Evolutionary conservation across 306 rosid species (phyloP).

Genomic region (Pueraria montana): DNA sequence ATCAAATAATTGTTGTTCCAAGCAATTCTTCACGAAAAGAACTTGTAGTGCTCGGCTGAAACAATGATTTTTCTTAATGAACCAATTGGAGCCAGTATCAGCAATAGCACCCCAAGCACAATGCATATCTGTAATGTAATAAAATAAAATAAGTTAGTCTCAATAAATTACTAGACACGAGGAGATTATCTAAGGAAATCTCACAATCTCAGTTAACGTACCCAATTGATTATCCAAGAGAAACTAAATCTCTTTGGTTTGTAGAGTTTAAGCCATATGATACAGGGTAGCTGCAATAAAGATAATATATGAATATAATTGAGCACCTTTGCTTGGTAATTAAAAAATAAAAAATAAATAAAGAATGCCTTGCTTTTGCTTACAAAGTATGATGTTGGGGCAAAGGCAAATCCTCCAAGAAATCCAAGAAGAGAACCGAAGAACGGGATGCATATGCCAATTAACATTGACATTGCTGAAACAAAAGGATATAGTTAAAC

Average conservation of each 20-base stretch:
- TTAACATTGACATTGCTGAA: slow-evolving; percentile 68
- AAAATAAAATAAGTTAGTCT: not conserved
- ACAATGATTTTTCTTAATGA: slow-evolving; percentile 70
- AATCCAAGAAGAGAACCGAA: slow-evolving; percentile 90
- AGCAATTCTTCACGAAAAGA: slow-evolving; percentile 69
- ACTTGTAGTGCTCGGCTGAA: slow-evolving; percentile 60
- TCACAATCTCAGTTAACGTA: slow-evolving; percentile 39
- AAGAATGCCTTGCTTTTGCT: slow-evolving; percentile 38
- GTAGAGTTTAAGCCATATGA: slow-evolving; percentile 75
- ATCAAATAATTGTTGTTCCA: not conserved
- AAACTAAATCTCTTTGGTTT: slow-evolving; percentile 78
- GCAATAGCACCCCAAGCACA: slow-evolving; percentile 65
- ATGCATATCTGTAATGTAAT: slow-evolving; percentile 71
- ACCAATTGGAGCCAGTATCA: slow-evolving; percentile 82
- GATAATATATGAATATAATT: not conserved
- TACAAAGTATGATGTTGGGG: slow-evolving; percentile 89
- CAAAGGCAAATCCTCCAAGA: slow-evolving; percentile 81
- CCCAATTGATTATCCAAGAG: slow-evolving; percentile 83
- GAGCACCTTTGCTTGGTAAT: not conserved
- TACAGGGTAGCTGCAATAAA: slow-evolving; percentile 79
- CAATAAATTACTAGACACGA: not conserved
- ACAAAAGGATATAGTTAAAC: not conserved
- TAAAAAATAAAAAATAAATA: not conserved
- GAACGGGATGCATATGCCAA: slow-evolving; percentile 79
- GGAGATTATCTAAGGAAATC: not conserved